Evolutionary conservation across 1,139 yeast genomes (phyloP), one percentile per base, ranked within the genome.

Genomic region (Tardiomyces blankii): DNA sequence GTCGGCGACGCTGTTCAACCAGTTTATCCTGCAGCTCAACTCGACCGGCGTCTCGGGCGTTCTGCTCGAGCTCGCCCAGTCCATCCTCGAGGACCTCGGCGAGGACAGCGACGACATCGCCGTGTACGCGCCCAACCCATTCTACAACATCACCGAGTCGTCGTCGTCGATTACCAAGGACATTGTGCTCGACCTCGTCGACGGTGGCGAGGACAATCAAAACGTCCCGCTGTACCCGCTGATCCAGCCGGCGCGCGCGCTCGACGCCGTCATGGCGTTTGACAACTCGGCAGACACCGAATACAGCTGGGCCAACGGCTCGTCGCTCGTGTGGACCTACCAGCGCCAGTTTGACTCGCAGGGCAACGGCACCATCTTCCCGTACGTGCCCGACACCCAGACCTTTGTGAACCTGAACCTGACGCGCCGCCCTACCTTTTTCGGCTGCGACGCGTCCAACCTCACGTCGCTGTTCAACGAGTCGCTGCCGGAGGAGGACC

Each of bases 191-290:
- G 76, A 65, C 57, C 69, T 87, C 48, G 88, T 80, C 25, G 96
- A 87, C 62, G 96, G 95, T 50, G 95, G 95, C 54, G 89, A 82
- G 63, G 95, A 84, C 64, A 62, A 63, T 13, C 91, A 87, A 61
- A 83, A 82, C 55, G 72, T 88, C 28, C 96, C 96, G 9, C 66
- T 86, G 42, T 70, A 75, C 49, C 96, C 96, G 19, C 69, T 87
- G 54, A 63, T 87, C 42, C 91, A 82, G 63, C 74, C 77, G 11
- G 74, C 73, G 42, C 75, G 96, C 59, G 68, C 70, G n/a, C 70
- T 87, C 19, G 97, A 88, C 60, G 77, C 83, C 12, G 73, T 88
- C 32, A 76, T 88, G 62, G 94, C 94, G 0, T 80, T 78, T 59
- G 97, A 88, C 60, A 84, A 82, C 64, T 78, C 88, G n/a, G 91